Conservation (phyloP, 2,329 filamentous ascomycete genomes). For the Periconia sp. region DNA sequence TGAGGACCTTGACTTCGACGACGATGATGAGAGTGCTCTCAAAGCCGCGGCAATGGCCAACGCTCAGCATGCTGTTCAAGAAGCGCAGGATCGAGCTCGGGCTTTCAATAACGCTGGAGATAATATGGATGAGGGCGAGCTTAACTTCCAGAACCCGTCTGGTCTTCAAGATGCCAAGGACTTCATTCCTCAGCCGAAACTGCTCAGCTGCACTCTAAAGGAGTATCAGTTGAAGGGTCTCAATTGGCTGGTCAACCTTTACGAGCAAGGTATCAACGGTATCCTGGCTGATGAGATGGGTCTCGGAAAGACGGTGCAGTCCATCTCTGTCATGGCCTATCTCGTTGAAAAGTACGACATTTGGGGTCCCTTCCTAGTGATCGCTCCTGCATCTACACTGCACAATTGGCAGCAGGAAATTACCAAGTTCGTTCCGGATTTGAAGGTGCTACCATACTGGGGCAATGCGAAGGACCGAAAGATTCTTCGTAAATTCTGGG, state of each 20-base stretch:
- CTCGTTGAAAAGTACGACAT: conserved; percentile 96
- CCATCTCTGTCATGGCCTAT: conserved; percentile 98
- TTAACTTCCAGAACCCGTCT: conserved; percentile 99
- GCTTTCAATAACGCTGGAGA: conserved; percentile 74
- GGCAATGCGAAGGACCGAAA: conserved; percentile 92
- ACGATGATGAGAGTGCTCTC: conserved; percentile 82
- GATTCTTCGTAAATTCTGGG: conserved; percentile 97
- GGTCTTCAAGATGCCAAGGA: conserved; percentile 86
- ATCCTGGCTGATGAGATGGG: conserved; percentile 99
- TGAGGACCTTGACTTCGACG: conserved; percentile 92
- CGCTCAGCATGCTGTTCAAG: conserved; percentile 91
- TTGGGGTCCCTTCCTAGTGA: conserved; percentile 96
- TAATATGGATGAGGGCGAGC: conserved; percentile 77
- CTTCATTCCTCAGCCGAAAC: conserved; percentile 82
- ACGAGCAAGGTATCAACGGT: conserved; percentile 99
- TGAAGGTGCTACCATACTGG: conserved; percentile 98
- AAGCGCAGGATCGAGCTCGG: conserved; percentile 88
- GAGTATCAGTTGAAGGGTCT: conserved; percentile 99
- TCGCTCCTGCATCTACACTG: conserved; percentile 91
- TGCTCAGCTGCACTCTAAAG: conserved; percentile 91
- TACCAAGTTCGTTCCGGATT: conserved; percentile 85
- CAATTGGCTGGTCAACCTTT: conserved; percentile 98
- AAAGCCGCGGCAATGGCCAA: conserved; percentile 89
- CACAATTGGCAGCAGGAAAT: conserved; percentile 99
- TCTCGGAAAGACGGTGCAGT: conserved; percentile 98